Evolutionary conservation across 2,329 filamentous ascomycete species (phyloP), one percentile per base, ranked within the genome.

Genomic region (Pestalotiopsis sp.): DNA sequence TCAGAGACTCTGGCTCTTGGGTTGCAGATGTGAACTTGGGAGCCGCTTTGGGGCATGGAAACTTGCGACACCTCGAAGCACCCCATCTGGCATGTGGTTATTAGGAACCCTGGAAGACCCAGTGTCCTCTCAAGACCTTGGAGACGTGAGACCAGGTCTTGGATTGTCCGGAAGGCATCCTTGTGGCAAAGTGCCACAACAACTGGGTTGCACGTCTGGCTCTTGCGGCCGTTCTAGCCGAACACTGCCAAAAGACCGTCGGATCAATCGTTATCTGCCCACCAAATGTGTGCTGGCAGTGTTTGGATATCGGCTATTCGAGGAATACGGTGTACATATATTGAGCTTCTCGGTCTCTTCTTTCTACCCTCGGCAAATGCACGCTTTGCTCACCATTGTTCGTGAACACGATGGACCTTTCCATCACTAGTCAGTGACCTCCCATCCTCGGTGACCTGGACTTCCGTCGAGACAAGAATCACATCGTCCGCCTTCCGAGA

Each of bases 1-100:
- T n/a, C n/a, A 67, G 67, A 1, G 67, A 70, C 11, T 13, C 64
- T 25, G 69, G 69, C 4, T 14, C 12, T 13, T 70, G 65, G 69
- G 65, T 70, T 6, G 67, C 64, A n/a, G 69, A 69, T 45, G 41
- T 45, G 1, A 45, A 45, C 39, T 3, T 6, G 4, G 17, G 3
- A 45, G 5, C 3, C 3, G 41, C 13, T 11, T 7, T 6, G 31
- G 7, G 2, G 6, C 31, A 36, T 36, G 31, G 31, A 36, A 36
- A 36, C 31, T 2, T 9, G 0, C 7, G 31, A 7, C 7, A 9
- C 31, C 11, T 45, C 12, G 41, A 4, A 17, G 17, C 1, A 13
- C 13, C 12, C 1, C 41, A 13, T 13, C 17, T 13, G 4, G 17
- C 41, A 14, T 45, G 13, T 17, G 41, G 17, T 17, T 13, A 45